Evolutionary conservation across 768 basidiomycete species (phyloP).

Genomic region (Rubroboletus satanas): DNA sequence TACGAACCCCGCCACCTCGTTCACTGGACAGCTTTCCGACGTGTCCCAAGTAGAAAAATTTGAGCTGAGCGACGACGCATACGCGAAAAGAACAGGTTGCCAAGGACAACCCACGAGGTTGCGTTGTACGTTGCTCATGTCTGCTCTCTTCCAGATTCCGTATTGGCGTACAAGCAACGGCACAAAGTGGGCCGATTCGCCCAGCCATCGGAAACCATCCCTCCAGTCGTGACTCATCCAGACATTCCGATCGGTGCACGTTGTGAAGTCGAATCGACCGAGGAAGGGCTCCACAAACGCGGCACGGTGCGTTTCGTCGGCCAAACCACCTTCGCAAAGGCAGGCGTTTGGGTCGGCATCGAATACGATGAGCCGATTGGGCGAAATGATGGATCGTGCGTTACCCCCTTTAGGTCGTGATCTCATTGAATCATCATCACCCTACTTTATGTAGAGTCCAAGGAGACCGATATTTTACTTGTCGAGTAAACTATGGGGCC

Average conservation of each 20-base stretch:
- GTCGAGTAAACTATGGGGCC: slow-evolving; percentile 70
- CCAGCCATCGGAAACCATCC: slow-evolving; percentile 39
- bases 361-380: slow-evolving; percentile 96
- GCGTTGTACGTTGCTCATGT: background rate
- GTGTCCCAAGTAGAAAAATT: slow-evolving; percentile 88
- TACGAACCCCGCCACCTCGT: slow-evolving; percentile 66
- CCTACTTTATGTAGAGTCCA: slow-evolving; percentile 54
- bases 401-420: slow-evolving; percentile 15
- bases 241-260: slow-evolving; percentile 68
- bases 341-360: slow-evolving; percentile 81
- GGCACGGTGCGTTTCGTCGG: slow-evolving; percentile 89
- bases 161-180: slow-evolving; percentile 82
- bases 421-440: background rate
- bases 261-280: slow-evolving; percentile 76
- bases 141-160: slow-evolving; percentile 57
- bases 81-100: slow-evolving; percentile 73
- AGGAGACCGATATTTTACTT: slow-evolving; percentile 82
- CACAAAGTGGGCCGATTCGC: slow-evolving; percentile 90
- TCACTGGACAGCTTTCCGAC: slow-evolving; percentile 84
- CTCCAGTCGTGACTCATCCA: slow-evolving; percentile 25
- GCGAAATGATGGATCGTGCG: slow-evolving; percentile 93
- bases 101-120: background rate
- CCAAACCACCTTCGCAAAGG: slow-evolving; percentile 63
- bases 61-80: slow-evolving; percentile 78
- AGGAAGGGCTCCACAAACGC: slow-evolving; percentile 67